phyloP scores from a whole-genome alignment of 208 protist species.

The Trypanosoma congolense region DNA sequence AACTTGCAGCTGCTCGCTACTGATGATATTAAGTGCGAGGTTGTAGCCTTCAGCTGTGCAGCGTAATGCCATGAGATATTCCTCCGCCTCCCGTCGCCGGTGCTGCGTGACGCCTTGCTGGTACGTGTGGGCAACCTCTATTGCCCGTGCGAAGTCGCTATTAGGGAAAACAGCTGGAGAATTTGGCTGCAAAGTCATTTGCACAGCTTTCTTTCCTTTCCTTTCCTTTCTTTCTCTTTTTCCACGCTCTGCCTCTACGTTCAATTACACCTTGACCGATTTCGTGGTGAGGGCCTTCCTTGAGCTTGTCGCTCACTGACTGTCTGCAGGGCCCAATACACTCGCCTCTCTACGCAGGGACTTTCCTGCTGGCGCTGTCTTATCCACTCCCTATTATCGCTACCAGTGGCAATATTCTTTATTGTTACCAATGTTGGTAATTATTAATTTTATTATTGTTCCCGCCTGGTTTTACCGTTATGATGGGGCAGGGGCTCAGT shows the following conservation, averaged over 20 bases:
- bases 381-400: no score
- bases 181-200: constrained; percentile 5
- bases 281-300: neutral
- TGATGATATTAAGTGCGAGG: constrained; percentile 65
- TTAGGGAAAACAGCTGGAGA: constrained; percentile 13
- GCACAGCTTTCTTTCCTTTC: neutral
- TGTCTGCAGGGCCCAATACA: no score
- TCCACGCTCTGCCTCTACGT: no score
- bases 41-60: constrained; percentile 53
- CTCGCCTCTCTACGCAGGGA: no score
- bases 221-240: constrained; percentile 5
- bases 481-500: no score
- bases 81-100: constrained; percentile 50
- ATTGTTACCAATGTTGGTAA: no score
- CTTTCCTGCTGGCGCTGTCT: no score
- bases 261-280: neutral
- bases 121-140: constrained; percentile 58
- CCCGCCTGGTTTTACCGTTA: no score
- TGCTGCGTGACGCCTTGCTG: constrained; percentile 25
- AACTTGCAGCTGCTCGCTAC: constrained; percentile 48
- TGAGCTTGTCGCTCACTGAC: no score
- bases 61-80: constrained; percentile 67
- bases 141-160: constrained; percentile 51
- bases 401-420: no score
- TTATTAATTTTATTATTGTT: no score